phyloP scores from a whole-genome alignment of 2,329 filamentous ascomycete species.

The Myotisia sp. region DNA sequence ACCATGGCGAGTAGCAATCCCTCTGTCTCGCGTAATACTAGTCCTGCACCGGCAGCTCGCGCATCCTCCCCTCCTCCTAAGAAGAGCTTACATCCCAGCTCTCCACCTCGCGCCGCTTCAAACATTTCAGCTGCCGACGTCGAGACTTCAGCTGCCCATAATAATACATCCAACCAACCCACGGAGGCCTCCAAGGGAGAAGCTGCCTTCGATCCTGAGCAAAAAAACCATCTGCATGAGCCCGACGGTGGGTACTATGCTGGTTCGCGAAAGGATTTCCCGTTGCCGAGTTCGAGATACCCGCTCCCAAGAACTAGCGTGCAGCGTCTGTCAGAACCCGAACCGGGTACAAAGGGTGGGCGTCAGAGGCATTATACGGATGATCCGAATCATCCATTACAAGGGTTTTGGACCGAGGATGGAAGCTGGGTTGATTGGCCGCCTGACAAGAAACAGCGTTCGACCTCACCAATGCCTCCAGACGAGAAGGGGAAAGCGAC shows the following conservation, averaged over 20 bases:
- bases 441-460: slow-evolving; percentile 21
- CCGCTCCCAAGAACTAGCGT: slow-evolving; percentile 8
- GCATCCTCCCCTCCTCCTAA: neutral
- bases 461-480: slow-evolving; percentile 20
- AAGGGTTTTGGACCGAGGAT: slow-evolving; percentile 6
- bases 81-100: neutral
- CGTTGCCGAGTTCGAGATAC: slow-evolving; percentile 8
- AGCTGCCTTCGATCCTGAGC: slow-evolving; percentile 7
- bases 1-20: slow-evolving; percentile 8
- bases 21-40: slow-evolving; percentile 6
- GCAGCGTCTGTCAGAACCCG: slow-evolving; percentile 8
- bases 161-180: slow-evolving; percentile 1
- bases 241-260: slow-evolving; percentile 9
- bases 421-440: slow-evolving; percentile 7
- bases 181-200: neutral
- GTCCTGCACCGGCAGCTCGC: neutral
- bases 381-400: slow-evolving; percentile 5
- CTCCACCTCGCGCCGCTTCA: slow-evolving; percentile 9
- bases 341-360: slow-evolving; percentile 10
- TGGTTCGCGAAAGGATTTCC: slow-evolving; percentile 10
- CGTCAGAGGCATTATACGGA: slow-evolving; percentile 11
- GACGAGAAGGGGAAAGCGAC: neutral
- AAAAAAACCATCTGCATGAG: slow-evolving; percentile 5
- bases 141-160: slow-evolving; percentile 1
- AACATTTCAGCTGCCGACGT: neutral